Base-by-base conservation (phyloP, 202 grass and related monocot genomes). In the Setaria viridis region DNA sequence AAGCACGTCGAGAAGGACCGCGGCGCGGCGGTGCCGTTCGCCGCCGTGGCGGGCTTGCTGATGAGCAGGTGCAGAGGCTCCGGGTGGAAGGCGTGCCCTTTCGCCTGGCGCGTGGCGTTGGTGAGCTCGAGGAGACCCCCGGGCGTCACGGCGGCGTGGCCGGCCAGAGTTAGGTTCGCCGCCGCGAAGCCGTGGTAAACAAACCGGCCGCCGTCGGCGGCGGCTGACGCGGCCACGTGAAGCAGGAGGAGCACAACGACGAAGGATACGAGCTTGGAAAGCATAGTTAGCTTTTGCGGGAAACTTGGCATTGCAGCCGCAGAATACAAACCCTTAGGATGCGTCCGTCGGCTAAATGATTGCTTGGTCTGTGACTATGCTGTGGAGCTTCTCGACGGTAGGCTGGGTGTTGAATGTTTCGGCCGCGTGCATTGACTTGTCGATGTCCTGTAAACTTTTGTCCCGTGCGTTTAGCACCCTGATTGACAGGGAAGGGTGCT, bases 1-100 rank as follows among this genome's bases (percentile, higher is more conserved):
- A 83, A 88, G 15, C 54, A 46, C 0, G 80, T 79, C 7, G 87
- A 85, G 69, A 89, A 89, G 20, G 87, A 89, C 20, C 82, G 81
- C 30, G 65, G 35, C 75, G 74, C 47, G 66, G 54, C 39, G 47
- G 47, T 49, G 47, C 11, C 3, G 47, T 49, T 53, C 51, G 17
- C 17, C 74, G 54, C 29, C 25, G 54, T 16, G 17, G 39, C 11
- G 9, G 60, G 0, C 9, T 41, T 59, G 55, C 4, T 56, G 16
- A 1, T 7, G 50, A 67, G 48, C 59, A 89, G 69, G 39, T n/a
- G 69, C 32, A 89, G 32, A 4, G 87, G 76, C 2, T 11, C 1
- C 0, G 87, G 76, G 76, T 80, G 70, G 76, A 89, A 89, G 2
- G 87, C 82, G 43, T 89, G 87, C 2, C 19, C 75, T 72, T 74